A percentile compares a stretch with the other conserved stretches of the same genome.
Conservation (phyloP, 805 yeast genomes). For the Yarrowia keelungensis region DNA sequence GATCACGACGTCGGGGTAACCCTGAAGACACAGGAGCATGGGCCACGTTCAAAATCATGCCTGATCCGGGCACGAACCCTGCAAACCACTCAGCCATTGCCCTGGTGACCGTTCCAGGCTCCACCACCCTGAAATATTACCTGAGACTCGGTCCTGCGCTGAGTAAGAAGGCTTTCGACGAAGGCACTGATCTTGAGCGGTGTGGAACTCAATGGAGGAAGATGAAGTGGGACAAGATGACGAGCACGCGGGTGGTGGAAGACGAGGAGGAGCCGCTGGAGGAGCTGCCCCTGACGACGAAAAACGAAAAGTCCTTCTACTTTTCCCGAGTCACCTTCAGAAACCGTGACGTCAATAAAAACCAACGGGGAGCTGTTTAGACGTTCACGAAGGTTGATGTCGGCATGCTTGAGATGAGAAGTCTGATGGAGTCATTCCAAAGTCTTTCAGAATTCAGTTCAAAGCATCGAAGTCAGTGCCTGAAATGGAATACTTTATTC, state of each 20-base stretch:
- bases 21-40: conserved; percentile 30
- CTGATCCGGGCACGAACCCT: not conserved
- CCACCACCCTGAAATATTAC: conserved; percentile 9
- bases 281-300: conserved; percentile 53
- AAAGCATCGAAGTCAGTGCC: too few species aligned
- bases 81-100: conserved; percentile 15
- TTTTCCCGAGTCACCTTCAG: conserved; percentile 56
- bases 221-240: conserved; percentile 20
- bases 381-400: too few species aligned
- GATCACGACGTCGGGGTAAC: conserved; percentile 10
- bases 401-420: too few species aligned
- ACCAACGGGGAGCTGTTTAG: too few species aligned
- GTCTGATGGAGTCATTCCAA: too few species aligned
- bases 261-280: conserved; percentile 18
- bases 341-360: conserved; percentile 3
- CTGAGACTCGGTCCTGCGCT: conserved; percentile 16
- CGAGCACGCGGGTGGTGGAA: conserved; percentile 10
- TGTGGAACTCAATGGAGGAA: conserved; percentile 34
- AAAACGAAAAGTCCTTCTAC: conserved; percentile 79
- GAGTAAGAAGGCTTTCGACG: conserved; percentile 13
- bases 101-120: conserved; percentile 1
- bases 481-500: not conserved
- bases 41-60: conserved; percentile 21
- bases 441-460: too few species aligned
- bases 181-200: conserved; percentile 6